Base-by-base conservation (phyloP, 2,329 filamentous ascomycete species). In the Alternaria sp. region DNA sequence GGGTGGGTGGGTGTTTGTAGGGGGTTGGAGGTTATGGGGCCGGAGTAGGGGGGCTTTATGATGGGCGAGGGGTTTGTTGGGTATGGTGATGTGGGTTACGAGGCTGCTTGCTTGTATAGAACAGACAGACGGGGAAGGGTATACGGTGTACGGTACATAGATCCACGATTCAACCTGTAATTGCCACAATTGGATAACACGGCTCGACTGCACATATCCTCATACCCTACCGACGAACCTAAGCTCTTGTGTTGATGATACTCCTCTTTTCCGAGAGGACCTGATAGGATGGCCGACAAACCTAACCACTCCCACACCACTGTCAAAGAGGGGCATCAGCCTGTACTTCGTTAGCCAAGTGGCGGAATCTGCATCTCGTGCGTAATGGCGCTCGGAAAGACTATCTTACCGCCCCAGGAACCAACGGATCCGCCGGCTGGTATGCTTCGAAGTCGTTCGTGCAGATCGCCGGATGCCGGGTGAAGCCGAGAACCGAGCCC, bases 11-110 rank as follows among this genome's bases (percentile, higher is more conserved):
- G 75, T 0, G 72, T 79, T 15, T 77, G 75, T 58, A 46, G 70
- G 28, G 77, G 72, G 2, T 50, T 79, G 46, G 77, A 79, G 64
- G 65, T 79, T 20, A 78, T 79, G 76, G 75, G 77, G 3, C 68
- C 68, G n/a, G 60, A 65, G n/a, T 67, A 58, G 33, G 33, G 33
- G 33, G 14, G 30, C 3, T 33, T 33, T 2, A 12, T 30, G 30
- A 37, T 8, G 14, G 28, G 12, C n/a, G 6, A 30, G 6, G 28
- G 6, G 15, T 9, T 18, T 33, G 28, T 15, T 15, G 30, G 30
- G 14, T 37, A n/a, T 37, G 33, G 0, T 2, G 33, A n/a, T 0
- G 2, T 1, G 33, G 33, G 1, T 37, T 1, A 2, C 2, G 14
- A 9, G 3, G 33, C 7, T 37, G 15, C 3, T 37, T 37, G 33